phyloP scores from a whole-genome alignment of 192 early-diverging fungal species.

The Coemansia sp. region DNA sequence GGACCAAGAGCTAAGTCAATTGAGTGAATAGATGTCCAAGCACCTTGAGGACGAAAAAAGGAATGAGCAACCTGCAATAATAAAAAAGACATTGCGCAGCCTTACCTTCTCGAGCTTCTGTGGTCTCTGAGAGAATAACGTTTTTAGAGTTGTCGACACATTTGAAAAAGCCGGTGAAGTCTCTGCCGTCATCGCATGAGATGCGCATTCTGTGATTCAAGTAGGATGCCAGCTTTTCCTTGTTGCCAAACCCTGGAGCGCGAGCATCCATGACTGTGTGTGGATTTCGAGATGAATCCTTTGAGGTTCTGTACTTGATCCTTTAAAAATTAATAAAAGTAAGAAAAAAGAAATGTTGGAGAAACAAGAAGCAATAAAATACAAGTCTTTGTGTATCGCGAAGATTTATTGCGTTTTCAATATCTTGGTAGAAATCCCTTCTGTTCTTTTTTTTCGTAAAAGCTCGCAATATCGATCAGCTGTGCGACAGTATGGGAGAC shows the following conservation, averaged over 20 bases:
- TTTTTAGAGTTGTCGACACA: slow-evolving; percentile 40
- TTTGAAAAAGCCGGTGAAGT: slow-evolving; percentile 39
- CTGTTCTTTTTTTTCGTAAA: too few relatives aligned
- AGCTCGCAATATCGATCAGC: background rate
- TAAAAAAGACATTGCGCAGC: background rate
- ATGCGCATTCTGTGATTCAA: slow-evolving; percentile 43
- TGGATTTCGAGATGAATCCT: too few relatives aligned
- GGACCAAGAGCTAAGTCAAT: background rate
- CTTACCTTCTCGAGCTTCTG: slow-evolving; percentile 30
- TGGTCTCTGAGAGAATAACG: slow-evolving; percentile 41
- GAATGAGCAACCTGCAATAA: background rate
- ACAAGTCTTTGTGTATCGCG: background rate
- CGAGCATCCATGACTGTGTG: background rate
- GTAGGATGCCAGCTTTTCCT: slow-evolving; percentile 29
- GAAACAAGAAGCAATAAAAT: background rate
- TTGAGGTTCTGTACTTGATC: background rate
- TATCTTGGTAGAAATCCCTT: too few relatives aligned
- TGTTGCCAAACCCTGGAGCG: slow-evolving; percentile 1
- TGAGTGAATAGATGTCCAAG: background rate
- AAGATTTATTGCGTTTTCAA: too few relatives aligned
- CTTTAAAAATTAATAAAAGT: background rate
- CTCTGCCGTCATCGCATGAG: slow-evolving; percentile 27
- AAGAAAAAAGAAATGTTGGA: background rate
- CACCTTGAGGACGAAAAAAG: background rate
- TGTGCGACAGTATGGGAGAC: background rate